Conservation (phyloP, 768 basidiomycete genomes). For the Naematelia encephala region DNA sequence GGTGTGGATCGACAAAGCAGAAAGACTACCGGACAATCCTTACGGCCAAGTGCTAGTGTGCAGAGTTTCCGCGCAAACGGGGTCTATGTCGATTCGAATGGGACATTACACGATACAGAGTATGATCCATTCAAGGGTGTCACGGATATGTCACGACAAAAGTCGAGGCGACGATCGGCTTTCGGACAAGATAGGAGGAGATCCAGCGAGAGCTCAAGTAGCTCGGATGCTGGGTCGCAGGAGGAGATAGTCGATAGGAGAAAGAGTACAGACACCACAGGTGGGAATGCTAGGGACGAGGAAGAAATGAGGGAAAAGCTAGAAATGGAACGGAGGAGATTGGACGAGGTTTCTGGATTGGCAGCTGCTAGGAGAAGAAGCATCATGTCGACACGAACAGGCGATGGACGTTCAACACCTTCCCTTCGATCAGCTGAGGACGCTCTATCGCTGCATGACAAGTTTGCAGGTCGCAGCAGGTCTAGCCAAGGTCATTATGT, state of each 20-base stretch:
- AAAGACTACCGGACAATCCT: background rate
- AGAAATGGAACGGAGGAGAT: constrained; percentile 32
- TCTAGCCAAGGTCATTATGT: constrained; percentile 25
- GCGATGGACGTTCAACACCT: constrained; percentile 32
- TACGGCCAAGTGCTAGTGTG: background rate
- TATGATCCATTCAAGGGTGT: constrained; percentile 49
- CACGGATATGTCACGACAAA: constrained; percentile 37
- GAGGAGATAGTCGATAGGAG: background rate
- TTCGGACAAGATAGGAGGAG: constrained; percentile 41
- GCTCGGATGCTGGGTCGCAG: background rate
- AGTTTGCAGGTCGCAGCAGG: constrained; percentile 16
- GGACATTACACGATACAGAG: constrained; percentile 48
- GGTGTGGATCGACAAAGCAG: constrained; percentile 8
- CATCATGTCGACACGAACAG: constrained; percentile 30
- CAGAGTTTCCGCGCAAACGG: constrained; percentile 18
- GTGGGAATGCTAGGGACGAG: constrained; percentile 27
- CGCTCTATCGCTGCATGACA: constrained; percentile 8
- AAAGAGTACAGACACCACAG: constrained; percentile 5
- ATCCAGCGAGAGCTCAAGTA: constrained; percentile 20
- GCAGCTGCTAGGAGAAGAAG: constrained; percentile 36
- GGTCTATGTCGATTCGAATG: constrained; percentile 44
- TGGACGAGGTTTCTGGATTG: constrained; percentile 34
- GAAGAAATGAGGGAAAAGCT: constrained; percentile 35
- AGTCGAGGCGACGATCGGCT: constrained; percentile 35
- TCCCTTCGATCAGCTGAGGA: constrained; percentile 33